Percentiles rank a stretch among this genome's conserved stretches.
phyloP scores from a whole-genome alignment of 352 stramenopile genomes.

The Globisporangium nagaii region DNA sequence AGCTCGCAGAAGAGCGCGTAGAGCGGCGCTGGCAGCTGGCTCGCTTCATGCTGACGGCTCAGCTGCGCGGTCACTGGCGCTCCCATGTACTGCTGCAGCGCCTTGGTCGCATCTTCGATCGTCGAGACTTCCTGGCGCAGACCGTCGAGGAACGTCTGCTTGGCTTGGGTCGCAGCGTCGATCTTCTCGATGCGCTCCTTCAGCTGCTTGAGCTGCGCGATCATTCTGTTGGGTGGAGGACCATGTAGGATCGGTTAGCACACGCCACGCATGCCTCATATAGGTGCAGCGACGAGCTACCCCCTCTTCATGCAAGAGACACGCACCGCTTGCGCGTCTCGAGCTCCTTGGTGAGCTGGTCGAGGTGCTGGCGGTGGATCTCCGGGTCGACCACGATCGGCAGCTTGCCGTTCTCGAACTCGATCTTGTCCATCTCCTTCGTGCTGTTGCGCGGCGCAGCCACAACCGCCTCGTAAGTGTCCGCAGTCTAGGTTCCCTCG shows the following conservation, averaged over 20 bases:
- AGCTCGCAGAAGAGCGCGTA: conserved; percentile 74
- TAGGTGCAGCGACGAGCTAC: too few relatives aligned
- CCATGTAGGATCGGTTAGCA: neutral
- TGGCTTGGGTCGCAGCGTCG: conserved; percentile 42
- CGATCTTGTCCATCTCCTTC: conserved; percentile 80
- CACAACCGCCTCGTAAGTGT: too few relatives aligned
- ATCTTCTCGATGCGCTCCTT: conserved; percentile 57
- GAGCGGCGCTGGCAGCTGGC: conserved; percentile 43
- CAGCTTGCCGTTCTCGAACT: conserved; percentile 48
- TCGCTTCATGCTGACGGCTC: conserved; percentile 37
- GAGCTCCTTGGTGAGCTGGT: conserved; percentile 63
- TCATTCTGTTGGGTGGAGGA: conserved; percentile 27
- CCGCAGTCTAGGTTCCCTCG: too few relatives aligned
- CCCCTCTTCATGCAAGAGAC: neutral
- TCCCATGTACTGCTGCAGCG: conserved; percentile 59
- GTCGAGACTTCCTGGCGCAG: conserved; percentile 40
- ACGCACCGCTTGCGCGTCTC: conserved; percentile 51
- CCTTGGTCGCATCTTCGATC: conserved; percentile 56
- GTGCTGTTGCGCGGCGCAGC: too few relatives aligned
- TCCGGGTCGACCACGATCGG: conserved; percentile 50
- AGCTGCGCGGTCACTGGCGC: conserved; percentile 34
- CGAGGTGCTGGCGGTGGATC: conserved; percentile 52
- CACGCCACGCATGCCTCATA: neutral
- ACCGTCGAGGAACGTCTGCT: conserved; percentile 54
- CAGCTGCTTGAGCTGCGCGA: conserved; percentile 50